Conservation (phyloP, 108 stramenopile species). For the Cyclotella atomus region DNA sequence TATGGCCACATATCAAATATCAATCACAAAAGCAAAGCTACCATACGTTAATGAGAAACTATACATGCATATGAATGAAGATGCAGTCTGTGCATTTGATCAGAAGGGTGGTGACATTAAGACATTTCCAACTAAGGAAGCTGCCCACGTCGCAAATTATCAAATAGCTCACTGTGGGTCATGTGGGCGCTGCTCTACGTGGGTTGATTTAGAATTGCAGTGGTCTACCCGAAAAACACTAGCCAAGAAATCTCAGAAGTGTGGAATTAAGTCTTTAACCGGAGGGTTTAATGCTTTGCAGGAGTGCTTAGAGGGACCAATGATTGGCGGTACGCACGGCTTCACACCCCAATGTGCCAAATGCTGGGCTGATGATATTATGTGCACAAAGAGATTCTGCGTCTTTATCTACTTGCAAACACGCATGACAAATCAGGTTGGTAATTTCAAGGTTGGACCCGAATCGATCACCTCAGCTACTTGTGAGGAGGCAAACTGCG, state of each 20-base stretch:
- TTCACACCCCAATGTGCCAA: conserved; percentile 18
- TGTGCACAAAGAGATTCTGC: conserved; percentile 26
- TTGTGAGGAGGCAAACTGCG: conserved; percentile 33
- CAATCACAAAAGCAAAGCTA: conserved; percentile 11
- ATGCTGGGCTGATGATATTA: conserved; percentile 44
- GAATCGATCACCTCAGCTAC: conserved; percentile 40
- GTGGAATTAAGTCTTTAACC: conserved; percentile 18
- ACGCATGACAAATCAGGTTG: conserved; percentile 38
- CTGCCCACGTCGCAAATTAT: conserved; percentile 11
- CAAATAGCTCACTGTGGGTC: conserved; percentile 41
- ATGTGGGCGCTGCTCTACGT: conserved; percentile 35
- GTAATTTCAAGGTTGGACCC: conserved; percentile 44
- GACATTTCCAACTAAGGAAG: conserved; percentile 5
- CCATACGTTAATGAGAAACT: conserved; percentile 12
- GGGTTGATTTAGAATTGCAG: conserved; percentile 35
- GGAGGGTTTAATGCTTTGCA: conserved; percentile 12
- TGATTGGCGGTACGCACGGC: conserved; percentile 26
- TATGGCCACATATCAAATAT: conserved; percentile 13
- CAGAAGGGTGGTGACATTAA: conserved; percentile 14
- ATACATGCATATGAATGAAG: conserved; percentile 22
- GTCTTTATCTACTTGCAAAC: conserved; percentile 36
- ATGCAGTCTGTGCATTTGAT: conserved; percentile 34
- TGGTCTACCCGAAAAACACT: conserved; percentile 25
- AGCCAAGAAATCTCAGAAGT: conserved; percentile 16
- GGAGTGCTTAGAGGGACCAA: conserved; percentile 10